Evolutionary conservation across 371 early-diverging fungal species (phyloP).

Genomic region (Haplosporangium sp.): DNA sequence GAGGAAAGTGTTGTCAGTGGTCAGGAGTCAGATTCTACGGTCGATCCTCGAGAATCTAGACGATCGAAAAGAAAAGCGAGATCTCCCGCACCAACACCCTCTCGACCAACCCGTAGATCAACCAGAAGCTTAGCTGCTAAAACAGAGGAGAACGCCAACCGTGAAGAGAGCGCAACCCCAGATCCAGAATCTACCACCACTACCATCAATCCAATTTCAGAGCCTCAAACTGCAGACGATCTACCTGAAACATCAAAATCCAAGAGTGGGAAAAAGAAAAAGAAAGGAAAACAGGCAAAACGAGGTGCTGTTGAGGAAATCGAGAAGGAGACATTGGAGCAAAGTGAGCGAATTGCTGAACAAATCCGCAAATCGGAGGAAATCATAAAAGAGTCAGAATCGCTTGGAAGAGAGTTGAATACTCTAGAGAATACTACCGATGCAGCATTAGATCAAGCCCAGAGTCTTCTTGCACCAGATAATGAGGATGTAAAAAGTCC

Average conservation of each 20-base stretch:
- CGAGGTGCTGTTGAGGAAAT: slow-evolving; percentile 9
- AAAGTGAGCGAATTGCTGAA: slow-evolving; percentile 25
- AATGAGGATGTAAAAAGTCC: neutral
- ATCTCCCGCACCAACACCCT: slow-evolving; percentile 24
- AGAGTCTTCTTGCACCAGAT: slow-evolving; percentile 4
- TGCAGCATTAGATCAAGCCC: neutral
- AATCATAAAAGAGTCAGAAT: slow-evolving; percentile 24
- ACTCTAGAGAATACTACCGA: slow-evolving; percentile 1
- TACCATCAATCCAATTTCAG: neutral
- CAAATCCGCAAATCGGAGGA: slow-evolving; percentile 29
- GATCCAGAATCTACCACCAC: slow-evolving; percentile 3
- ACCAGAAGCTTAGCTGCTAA: slow-evolving; percentile 31
- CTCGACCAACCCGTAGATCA: slow-evolving; percentile 27
- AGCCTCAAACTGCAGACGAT: neutral
- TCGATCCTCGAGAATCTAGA: slow-evolving; percentile 21
- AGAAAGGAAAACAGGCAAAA: slow-evolving; percentile 26
- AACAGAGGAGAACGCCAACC: slow-evolving; percentile 7
- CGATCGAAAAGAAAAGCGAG: slow-evolving; percentile 9
- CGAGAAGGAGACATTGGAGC: slow-evolving; percentile 12
- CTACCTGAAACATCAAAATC: slow-evolving; percentile 1
- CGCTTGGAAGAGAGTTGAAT: slow-evolving; percentile 9
- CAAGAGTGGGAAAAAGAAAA: slow-evolving; percentile 19
- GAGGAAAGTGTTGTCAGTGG: slow-evolving; percentile 24
- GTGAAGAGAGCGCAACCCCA: neutral
- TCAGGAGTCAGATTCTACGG: slow-evolving; percentile 18